These are phyloP conservation scores for Candida orba DNA, from an alignment of 805 yeast genomes.

Conservation along the genomic window DNA sequence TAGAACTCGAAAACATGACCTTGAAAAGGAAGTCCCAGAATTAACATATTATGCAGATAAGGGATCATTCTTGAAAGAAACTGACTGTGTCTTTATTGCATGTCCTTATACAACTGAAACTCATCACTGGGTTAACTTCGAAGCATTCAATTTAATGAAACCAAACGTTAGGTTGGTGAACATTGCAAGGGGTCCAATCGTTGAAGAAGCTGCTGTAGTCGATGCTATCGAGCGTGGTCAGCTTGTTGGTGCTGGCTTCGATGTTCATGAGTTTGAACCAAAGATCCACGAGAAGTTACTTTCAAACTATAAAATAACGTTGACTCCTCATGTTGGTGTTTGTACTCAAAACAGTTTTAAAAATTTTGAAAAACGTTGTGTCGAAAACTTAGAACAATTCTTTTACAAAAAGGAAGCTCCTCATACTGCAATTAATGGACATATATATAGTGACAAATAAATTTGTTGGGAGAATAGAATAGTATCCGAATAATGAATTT, in stretches of 20 bases:
- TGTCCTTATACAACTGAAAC: conserved; percentile 36
- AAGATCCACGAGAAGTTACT: conserved; percentile 27
- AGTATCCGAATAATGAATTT: too few species aligned
- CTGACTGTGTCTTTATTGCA: conserved; percentile 29
- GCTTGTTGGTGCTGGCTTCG: conserved; percentile 36
- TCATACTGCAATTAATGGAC: conserved; percentile 24
- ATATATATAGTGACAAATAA: neutral
- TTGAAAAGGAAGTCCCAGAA: conserved; percentile 31
- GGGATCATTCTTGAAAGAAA: conserved; percentile 22
- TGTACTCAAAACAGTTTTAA: conserved; percentile 30
- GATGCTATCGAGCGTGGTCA: conserved; percentile 35
- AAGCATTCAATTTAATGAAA: conserved; percentile 22
- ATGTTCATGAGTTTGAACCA: conserved; percentile 38
- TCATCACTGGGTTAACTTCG: conserved; percentile 29
- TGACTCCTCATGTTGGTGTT: conserved; percentile 34
- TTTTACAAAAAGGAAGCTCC: conserved; percentile 29
- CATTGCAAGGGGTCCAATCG: conserved; percentile 36
- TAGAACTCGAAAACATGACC: conserved; percentile 25
- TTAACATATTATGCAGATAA: conserved; percentile 21
- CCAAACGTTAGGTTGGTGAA: conserved; percentile 28
- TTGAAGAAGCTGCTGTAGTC: conserved; percentile 32
- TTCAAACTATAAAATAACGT: conserved; percentile 28
- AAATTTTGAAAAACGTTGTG: conserved; percentile 32
- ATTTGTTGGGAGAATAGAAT: too few species aligned
- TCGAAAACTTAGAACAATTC: conserved; percentile 29